Evolutionary conservation across 352 stramenopile species (phyloP).

Genomic region (Phytophthora sansomeana): DNA sequence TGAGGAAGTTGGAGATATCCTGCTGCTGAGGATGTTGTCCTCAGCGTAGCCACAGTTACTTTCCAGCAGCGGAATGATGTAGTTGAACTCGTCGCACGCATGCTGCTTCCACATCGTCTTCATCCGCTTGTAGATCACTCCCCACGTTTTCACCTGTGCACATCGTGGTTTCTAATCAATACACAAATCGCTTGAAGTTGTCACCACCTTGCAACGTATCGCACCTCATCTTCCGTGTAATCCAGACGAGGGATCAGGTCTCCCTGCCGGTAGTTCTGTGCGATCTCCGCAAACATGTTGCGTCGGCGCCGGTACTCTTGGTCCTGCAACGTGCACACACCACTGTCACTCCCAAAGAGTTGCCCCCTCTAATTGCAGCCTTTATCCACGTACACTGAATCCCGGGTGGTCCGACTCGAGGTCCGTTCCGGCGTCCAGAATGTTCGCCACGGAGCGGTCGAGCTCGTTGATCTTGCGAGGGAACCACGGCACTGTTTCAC

Average conservation of each 20-base stretch:
- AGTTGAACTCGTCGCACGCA: slow-evolving; percentile 97
- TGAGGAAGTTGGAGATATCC: slow-evolving; percentile 96
- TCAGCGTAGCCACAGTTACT: slow-evolving; percentile 94
- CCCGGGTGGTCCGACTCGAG: slow-evolving; percentile 95
- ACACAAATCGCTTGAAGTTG: not conserved
- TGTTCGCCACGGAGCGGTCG: slow-evolving; percentile 81
- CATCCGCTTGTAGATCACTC: slow-evolving; percentile 94
- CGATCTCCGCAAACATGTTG: slow-evolving; percentile 89
- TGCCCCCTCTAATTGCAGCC: not conserved
- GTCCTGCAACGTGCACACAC: slow-evolving; percentile 48
- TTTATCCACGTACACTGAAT: slow-evolving; percentile 82
- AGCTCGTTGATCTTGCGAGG: slow-evolving; percentile 87
- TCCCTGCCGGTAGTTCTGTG: slow-evolving; percentile 91
- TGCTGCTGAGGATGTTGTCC: slow-evolving; percentile 95
- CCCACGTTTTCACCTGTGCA: slow-evolving; percentile 85
- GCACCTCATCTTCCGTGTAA: slow-evolving; percentile 95
- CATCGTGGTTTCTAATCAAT: not conserved
- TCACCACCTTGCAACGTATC: not conserved
- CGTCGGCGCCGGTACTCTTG: slow-evolving; percentile 92
- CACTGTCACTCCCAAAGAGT: not conserved
- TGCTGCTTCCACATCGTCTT: slow-evolving; percentile 94
- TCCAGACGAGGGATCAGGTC: slow-evolving; percentile 93
- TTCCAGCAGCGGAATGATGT: slow-evolving; percentile 94
- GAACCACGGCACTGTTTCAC: slow-evolving; percentile 77
- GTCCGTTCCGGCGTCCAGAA: slow-evolving; percentile 95